These are phyloP conservation scores for Lasiosphaeria hispida DNA, from an alignment of 495 filamentous ascomycete genomes.

Conservation along the genomic window DNA sequence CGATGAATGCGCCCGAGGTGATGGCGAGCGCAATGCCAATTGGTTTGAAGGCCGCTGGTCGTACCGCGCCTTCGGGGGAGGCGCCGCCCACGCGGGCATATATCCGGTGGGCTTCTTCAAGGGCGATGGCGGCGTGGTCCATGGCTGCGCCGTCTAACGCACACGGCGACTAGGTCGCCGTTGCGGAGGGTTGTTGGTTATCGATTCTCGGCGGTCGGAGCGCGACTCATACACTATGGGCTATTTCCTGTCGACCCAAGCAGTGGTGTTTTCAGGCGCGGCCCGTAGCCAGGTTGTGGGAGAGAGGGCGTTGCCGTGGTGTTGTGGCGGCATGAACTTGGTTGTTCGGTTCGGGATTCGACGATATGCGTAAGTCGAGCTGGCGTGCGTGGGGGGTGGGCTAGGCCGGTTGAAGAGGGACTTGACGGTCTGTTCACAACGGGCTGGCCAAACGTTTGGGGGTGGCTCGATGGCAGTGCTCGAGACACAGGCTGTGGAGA, in stretches of 20 bases:
- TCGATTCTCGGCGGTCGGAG: neutral
- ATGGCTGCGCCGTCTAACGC: constrained; percentile 29
- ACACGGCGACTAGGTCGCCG: constrained; percentile 25
- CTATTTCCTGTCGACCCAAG: constrained; percentile 1
- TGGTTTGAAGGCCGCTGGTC: constrained; percentile 67
- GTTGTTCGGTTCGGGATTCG: constrained; percentile 4
- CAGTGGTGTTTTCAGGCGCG: neutral
- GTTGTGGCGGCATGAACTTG: constrained; percentile 11
- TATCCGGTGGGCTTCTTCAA: constrained; percentile 41
- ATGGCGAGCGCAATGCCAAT: constrained; percentile 86
- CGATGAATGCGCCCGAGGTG: constrained; percentile 89
- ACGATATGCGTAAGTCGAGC: neutral
- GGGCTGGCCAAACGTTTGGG: neutral
- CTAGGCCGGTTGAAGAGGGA: neutral
- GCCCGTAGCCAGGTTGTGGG: neutral
- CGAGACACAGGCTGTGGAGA: neutral
- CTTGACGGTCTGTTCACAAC: neutral
- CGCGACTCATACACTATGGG: neutral
- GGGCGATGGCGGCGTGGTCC: constrained; percentile 39
- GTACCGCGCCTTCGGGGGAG: constrained; percentile 20
- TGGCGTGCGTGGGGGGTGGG: neutral
- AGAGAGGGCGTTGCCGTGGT: constrained; percentile 2
- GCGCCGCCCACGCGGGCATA: constrained; percentile 39
- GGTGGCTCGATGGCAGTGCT: neutral
- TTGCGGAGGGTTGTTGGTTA: neutral